These are phyloP conservation scores for Chaetothyriales sp. DNA, from an alignment of 2,329 filamentous ascomycete genomes.

Conservation along the genomic window DNA sequence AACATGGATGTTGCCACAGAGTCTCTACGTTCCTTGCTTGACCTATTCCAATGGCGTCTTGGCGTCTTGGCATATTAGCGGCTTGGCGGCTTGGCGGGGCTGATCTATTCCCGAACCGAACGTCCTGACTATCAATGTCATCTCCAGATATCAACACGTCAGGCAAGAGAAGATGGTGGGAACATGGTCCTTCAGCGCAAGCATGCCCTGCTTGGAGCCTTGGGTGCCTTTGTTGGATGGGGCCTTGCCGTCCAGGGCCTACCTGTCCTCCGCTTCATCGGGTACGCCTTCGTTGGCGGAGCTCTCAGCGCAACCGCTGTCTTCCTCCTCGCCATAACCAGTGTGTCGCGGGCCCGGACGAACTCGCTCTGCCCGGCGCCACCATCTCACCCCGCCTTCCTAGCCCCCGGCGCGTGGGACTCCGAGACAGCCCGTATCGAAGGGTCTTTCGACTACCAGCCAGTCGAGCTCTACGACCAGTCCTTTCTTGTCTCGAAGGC, in stretches of 20 bases:
- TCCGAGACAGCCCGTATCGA: slow-evolving; percentile 53
- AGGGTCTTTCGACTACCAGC: slow-evolving; percentile 50
- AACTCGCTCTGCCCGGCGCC: slow-evolving; percentile 28
- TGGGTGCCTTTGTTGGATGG: slow-evolving; percentile 58
- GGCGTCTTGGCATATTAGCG: too few relatives aligned
- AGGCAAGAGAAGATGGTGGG: not conserved
- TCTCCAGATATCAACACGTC: not conserved
- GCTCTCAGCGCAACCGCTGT: slow-evolving; percentile 40
- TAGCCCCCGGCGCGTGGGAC: slow-evolving; percentile 49
- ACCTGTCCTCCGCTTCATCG: slow-evolving; percentile 66
- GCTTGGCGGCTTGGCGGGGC: too few relatives aligned
- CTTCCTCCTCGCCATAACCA: slow-evolving; percentile 44
- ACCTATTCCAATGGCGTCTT: too few relatives aligned
- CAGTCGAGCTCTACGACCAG: slow-evolving; percentile 55
- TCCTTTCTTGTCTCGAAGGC: slow-evolving; percentile 65
- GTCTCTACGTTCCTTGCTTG: too few relatives aligned
- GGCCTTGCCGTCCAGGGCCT: slow-evolving; percentile 70
- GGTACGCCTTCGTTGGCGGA: slow-evolving; percentile 68
- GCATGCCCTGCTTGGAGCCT: slow-evolving; percentile 28
- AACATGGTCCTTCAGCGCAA: slow-evolving; percentile 31
- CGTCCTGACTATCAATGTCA: too few relatives aligned
- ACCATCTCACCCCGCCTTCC: slow-evolving; percentile 37
- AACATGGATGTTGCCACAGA: not conserved
- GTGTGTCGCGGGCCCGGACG: slow-evolving; percentile 16
- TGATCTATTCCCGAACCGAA: too few relatives aligned